Evolutionary conservation across 345 rosid species (phyloP), one percentile per base, ranked within the genome.

Genomic region (Acer yangbiense): DNA sequence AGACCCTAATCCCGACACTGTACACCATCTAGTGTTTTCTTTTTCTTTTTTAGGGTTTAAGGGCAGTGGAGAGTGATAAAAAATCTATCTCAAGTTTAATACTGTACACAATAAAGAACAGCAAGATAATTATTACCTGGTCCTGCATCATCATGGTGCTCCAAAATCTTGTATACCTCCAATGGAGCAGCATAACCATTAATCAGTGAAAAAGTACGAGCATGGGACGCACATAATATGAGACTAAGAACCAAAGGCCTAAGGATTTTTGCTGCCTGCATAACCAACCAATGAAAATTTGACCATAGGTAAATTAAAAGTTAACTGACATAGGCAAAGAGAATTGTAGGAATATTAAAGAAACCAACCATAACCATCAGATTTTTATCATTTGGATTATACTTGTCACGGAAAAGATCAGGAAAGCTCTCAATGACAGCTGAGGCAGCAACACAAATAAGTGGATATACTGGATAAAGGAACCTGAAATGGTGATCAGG

Each of bases 391-490:
- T 77, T 17, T 57, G 90, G 82, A 78, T 87, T 78, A 81, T 88
- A 89, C 77, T 83, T 87, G 75, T 91, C 90, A 44, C 83, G 87
- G 82, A 96, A 92, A 73, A 94, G 87, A 86, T 91, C 95, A 69
- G 98, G 99, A 76, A 96, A 92, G 88, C 93, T 94, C 83, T 94
- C 99, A 76, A 96, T 96, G 77, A 96, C 98, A 74, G 93, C 94
- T 71, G 98, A 87, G 18, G 99, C 98, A 82, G 98, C 95, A 76
- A 96, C 87, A 83, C 98, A 94, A 82, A 96, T 85, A 78, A 96
- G 95, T 23, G 97, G 99, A 85, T 94, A 94, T 78, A 96, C 81
- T 23, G 98, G 97, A 86, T 96, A 96, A 21, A 96, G 97, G 76
- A 96, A 96, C 88, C 99, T 96, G 95, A 69, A 78, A 48, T 20